Conservation (phyloP, 2,329 filamentous ascomycete genomes). For the Aspergillus proliferans region DNA sequence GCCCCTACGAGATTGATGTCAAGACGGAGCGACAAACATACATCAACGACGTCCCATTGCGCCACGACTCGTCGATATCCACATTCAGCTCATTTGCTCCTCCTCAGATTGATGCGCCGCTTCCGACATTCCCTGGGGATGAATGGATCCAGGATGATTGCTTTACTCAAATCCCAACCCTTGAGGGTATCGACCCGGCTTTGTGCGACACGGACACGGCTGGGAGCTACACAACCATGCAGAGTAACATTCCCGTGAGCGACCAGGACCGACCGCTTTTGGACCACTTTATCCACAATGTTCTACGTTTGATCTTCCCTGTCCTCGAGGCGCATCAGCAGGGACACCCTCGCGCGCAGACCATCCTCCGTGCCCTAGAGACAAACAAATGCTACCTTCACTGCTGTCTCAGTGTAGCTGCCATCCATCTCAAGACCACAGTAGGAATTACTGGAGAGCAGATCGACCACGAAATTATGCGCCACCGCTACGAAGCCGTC, state of each 20-base stretch:
- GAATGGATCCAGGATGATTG: slow-evolving; percentile 69
- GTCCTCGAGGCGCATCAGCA: slow-evolving; percentile 86
- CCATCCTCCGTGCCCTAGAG: slow-evolving; percentile 81
- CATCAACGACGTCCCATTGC: slow-evolving; percentile 80
- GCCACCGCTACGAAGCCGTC: slow-evolving; percentile 83
- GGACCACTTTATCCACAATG: slow-evolving; percentile 83
- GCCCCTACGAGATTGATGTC: slow-evolving; percentile 89
- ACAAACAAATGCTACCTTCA: slow-evolving; percentile 91
- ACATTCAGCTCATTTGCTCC: slow-evolving; percentile 91
- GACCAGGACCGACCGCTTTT: slow-evolving; percentile 81
- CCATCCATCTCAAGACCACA: slow-evolving; percentile 82
- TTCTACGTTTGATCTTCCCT: slow-evolving; percentile 84
- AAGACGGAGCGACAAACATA: slow-evolving; percentile 94
- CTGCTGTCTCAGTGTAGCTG: slow-evolving; percentile 89
- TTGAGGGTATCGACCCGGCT: slow-evolving; percentile 15
- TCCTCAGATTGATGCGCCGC: slow-evolving; percentile 61
- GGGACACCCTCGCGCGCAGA: slow-evolving; percentile 70
- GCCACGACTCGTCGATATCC: slow-evolving; percentile 79
- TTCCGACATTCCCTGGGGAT: slow-evolving; percentile 58
- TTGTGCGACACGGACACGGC: slow-evolving; percentile 13
- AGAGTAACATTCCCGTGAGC: slow-evolving; percentile 73
- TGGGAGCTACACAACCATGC: slow-evolving; percentile 52
- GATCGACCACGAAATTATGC: slow-evolving; percentile 86
- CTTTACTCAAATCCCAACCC: slow-evolving; percentile 53
- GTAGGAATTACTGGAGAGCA: slow-evolving; percentile 61